Base-by-base conservation (phyloP, 768 basidiomycete species). In the Amanita rimosa region DNA sequence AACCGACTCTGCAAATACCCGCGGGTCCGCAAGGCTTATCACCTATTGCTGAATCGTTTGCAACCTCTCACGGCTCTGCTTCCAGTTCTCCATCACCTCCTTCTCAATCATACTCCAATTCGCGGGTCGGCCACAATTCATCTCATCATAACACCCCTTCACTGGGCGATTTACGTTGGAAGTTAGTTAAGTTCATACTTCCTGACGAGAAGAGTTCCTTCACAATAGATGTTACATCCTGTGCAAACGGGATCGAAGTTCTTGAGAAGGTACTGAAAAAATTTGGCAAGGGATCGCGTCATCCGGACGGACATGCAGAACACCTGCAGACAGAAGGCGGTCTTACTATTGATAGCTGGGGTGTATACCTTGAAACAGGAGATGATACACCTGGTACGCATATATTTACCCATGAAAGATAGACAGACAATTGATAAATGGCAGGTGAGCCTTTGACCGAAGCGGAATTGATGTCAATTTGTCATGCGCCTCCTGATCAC, bases 241-340 rank as follows among this genome's bases (percentile, higher is more conserved):
- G 88, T 58, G 72, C 71, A 1, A 83, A 82, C 22, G 93, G 92
- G 7, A 73, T 85, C 2, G 92, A 98, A 57, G 79, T 97, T 2
- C 73, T 98, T 44, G 86, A 90, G 55, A 82, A 85, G 55, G 93
- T 88, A 1, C 68, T 99, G 53, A 87, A 80, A 61, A 99, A 99
- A 64, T 87, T 95, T 55, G 81, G 81, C 39, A 95, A 92, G 62
- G 61, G 67, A 27, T 54, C 66, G 7, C 71, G 70, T 52, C 68
- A 65, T 46, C 52, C 66, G 1, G 76, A 74, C 44, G 67, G 64
- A 26, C 67, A 68, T 42, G 57, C 69, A 44, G 78, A 77, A 52
- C 71, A 76, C 34, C 73, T 76, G n/a, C 79, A 80, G 50, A 80
- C 74, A 0, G 81, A 88, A 26, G 84, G 83, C 0, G 83, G 81